Conservation (phyloP, 148 eudicot species). For the Diospyros kaki region DNA sequence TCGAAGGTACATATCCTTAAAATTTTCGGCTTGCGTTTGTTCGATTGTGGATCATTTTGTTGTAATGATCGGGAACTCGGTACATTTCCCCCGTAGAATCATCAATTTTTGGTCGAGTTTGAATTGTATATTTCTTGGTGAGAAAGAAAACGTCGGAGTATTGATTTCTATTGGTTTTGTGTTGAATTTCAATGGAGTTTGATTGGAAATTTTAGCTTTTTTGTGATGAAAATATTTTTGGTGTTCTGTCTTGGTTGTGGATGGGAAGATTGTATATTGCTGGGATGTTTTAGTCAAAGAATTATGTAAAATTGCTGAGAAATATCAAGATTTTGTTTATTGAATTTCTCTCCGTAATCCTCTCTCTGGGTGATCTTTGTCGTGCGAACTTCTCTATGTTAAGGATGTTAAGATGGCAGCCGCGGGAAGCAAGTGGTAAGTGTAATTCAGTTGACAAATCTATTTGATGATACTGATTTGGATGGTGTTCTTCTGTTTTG, state of each 20-base stretch:
- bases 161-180: not conserved
- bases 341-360: not conserved
- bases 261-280: not conserved
- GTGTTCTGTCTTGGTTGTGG: slow-evolving; percentile 1
- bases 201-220: not conserved
- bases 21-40: not conserved
- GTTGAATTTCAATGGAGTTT: not conserved
- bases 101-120: not conserved
- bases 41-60: not conserved
- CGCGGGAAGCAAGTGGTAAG: not conserved
- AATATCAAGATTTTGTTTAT: not conserved
- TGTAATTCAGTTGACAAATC: not conserved
- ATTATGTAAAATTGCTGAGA: not conserved
- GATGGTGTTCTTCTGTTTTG: not conserved
- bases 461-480: not conserved
- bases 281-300: not conserved
- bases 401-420: not conserved
- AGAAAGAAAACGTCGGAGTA: not conserved
- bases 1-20: slow-evolving; percentile 7
- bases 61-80: not conserved
- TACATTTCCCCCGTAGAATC: not conserved
- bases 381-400: not conserved
- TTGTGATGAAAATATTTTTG: not conserved
- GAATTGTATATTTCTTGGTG: not conserved
- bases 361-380: not conserved